phyloP scores from a whole-genome alignment of 441 rosid genomes.

The Aleurites moluccanus region DNA sequence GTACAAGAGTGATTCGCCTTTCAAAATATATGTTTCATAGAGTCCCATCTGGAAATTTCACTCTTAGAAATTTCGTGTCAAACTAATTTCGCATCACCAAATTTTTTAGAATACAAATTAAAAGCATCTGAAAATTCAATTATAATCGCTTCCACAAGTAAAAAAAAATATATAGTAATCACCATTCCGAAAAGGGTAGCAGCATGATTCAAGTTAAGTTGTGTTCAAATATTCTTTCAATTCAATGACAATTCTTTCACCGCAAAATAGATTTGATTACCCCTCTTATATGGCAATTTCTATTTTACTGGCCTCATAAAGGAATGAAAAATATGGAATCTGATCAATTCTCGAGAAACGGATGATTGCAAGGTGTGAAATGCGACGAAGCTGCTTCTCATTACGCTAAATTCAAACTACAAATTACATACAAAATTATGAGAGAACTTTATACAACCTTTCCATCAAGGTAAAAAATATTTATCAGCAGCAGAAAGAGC shows the following conservation, averaged over 20 bases:
- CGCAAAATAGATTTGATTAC: not conserved
- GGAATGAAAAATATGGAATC: not conserved
- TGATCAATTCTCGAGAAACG: not conserved
- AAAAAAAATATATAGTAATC: not conserved
- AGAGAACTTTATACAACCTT: constrained; percentile 38
- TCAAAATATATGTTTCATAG: too few species aligned
- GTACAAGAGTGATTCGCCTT: too few species aligned
- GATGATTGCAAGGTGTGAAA: not conserved
- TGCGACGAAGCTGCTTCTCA: constrained; percentile 41
- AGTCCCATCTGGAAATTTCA: too few species aligned
- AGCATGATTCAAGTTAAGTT: too few species aligned
- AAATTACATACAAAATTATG: constrained; percentile 52
- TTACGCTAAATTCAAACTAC: constrained; percentile 38
- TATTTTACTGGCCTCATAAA: not conserved
- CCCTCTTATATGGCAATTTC: not conserved
- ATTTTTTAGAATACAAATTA: too few species aligned
- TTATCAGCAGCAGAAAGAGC: constrained; percentile 13
- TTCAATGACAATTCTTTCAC: not conserved
- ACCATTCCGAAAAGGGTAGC: not conserved
- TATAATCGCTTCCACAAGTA: too few species aligned
- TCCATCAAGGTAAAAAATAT: constrained; percentile 21
- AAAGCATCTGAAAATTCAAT: too few species aligned
- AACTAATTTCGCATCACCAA: too few species aligned
- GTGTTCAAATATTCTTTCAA: not conserved
- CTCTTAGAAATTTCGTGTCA: too few species aligned